Evolutionary conservation across 805 yeast species (phyloP), one percentile per base, ranked within the genome.

Genomic region (Phaffomyces opuntiae): DNA sequence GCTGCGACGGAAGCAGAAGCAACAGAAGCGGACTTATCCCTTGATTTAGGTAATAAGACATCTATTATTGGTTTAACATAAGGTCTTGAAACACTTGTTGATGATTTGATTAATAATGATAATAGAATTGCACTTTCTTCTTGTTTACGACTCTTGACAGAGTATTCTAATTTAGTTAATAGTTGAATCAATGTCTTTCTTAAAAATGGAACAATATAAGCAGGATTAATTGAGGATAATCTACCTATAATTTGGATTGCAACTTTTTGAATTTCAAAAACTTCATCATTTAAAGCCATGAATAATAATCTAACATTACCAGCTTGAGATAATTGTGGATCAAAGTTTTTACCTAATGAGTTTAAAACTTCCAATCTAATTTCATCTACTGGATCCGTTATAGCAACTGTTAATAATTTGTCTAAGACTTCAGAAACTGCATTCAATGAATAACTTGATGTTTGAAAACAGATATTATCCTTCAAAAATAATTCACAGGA

Each of bases 241-340:
- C 97, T 74, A 3, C 99, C 98, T 48, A 93, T 78, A 11, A 90
- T 75, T 42, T 73, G 74, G 32, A 91, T 78, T 0, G 96, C 84
- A 14, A 80, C 84, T 55, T 85, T 80, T 45, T 96, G 76, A 11
- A 93, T 84, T 11, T 79, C 80, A 59, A 93, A 93, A 2, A 77
- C 77, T 63, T 91, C 98, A 65, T 93, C 99, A 59, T 93, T 87
- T 46, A 91, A 68, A 0, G 96, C 91, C 70, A 90, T 86, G 56
- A 91, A 87, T 21, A 93, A 69, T 13, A 90, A 65, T 45, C 87
- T 73, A 31, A 90, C 91, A 61, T 89, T 90, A 49, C 87, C 95
- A 1, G 96, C 95, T 62, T 93, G 98, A 0, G 97, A 87, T 31
- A 93, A 65, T 57, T 93, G 98, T 0, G 96, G 87, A 57, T 93